These are phyloP conservation scores for Helotiales sp. DNA, from an alignment of 2,329 filamentous ascomycete genomes.

Conservation along the genomic window DNA sequence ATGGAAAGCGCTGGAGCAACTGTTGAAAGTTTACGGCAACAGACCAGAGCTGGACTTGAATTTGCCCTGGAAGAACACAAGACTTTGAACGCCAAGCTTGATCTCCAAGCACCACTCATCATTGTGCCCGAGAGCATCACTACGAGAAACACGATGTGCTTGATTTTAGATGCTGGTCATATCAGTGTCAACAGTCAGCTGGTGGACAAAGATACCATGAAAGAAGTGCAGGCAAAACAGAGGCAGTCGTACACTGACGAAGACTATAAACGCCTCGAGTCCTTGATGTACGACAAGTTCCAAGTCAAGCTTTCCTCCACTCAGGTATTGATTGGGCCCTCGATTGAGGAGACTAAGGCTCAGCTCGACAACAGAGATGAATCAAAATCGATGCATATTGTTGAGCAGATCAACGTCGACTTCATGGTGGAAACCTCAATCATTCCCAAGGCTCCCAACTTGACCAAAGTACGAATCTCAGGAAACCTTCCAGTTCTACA, in stretches of 20 bases:
- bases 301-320: slow-evolving; percentile 91
- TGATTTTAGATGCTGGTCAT: slow-evolving; percentile 96
- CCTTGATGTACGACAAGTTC: slow-evolving; percentile 98
- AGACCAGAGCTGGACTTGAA: slow-evolving; percentile 93
- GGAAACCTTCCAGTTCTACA: slow-evolving; percentile 92
- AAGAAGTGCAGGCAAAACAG: slow-evolving; percentile 89
- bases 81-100: slow-evolving; percentile 94
- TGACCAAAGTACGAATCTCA: slow-evolving; percentile 90
- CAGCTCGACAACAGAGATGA: slow-evolving; percentile 74
- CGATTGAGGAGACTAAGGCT: slow-evolving; percentile 85
- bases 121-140: slow-evolving; percentile 95
- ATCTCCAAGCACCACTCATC: slow-evolving; percentile 93
- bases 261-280: slow-evolving; percentile 86
- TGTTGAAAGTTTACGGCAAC: slow-evolving; percentile 91
- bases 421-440: slow-evolving; percentile 97
- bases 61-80: slow-evolving; percentile 98
- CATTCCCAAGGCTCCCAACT: slow-evolving; percentile 89
- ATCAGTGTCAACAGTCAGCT: slow-evolving; percentile 93
- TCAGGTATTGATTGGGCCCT: slow-evolving; percentile 92
- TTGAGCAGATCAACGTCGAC: slow-evolving; percentile 96
- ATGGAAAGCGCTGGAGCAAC: slow-evolving; percentile 96
- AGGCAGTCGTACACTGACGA: slow-evolving; percentile 84
- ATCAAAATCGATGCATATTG: slow-evolving; percentile 79
- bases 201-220: slow-evolving; percentile 87
- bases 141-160: slow-evolving; percentile 76